Conservation (phyloP, 2,329 filamentous ascomycete genomes). For the Albifimbria verrucaria region DNA sequence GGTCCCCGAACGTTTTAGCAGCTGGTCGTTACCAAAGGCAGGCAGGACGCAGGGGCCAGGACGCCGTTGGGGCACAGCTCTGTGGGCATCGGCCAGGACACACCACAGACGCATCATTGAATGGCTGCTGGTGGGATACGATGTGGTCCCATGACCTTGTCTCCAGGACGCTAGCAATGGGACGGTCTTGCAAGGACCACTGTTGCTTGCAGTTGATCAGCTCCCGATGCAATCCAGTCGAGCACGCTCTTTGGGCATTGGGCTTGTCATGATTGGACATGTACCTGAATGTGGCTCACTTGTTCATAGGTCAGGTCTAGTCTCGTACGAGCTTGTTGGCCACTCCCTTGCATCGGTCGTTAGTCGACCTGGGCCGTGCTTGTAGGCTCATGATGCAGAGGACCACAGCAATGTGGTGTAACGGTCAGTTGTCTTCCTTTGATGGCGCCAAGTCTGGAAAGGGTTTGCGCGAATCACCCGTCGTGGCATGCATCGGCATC, state of each 20-base stretch:
- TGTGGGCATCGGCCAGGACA: conserved; percentile 4
- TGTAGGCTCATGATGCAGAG: no score
- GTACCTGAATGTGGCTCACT: not conserved
- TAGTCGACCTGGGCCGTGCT: no score
- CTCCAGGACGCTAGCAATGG: conserved; percentile 22
- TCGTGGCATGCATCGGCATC: no score
- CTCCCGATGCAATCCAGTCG: no score
- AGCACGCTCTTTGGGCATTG: no score
- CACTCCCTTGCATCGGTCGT: not conserved
- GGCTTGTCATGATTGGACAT: not conserved
- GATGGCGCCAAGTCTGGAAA: no score
- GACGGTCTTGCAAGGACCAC: no score
- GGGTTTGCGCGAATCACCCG: no score
- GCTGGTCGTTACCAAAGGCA: not conserved
- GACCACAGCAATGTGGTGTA: no score
- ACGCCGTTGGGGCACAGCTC: conserved; percentile 9
- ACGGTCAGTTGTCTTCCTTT: no score
- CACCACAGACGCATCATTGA: conserved; percentile 6
- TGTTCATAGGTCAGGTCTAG: not conserved
- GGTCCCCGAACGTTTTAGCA: not conserved
- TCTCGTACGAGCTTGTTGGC: not conserved
- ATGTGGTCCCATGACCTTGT: conserved; percentile 27
- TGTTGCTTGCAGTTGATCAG: no score
- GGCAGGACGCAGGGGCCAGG: not conserved
- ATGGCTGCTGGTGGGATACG: conserved; percentile 15